Percentiles rank a stretch among this genome's conserved stretches.
Evolutionary conservation across 371 early-diverging fungal species (phyloP).

Genomic region (Apophysomyces sp.): DNA sequence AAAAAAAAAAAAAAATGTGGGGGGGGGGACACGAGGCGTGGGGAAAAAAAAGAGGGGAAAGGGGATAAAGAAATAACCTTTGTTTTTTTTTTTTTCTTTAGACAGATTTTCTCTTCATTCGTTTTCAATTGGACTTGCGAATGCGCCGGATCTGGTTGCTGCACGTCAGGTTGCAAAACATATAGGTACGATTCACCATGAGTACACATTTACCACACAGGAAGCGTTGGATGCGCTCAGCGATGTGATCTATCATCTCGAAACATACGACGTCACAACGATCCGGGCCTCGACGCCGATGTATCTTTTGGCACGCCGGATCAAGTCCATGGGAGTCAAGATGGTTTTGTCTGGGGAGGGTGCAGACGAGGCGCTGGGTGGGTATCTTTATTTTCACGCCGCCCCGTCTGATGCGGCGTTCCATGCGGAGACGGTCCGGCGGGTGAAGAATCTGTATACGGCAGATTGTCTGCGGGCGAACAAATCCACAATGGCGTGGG

Average conservation of each 20-base stretch:
- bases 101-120: constrained; percentile 76
- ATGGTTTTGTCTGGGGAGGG: constrained; percentile 98
- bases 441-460: constrained; percentile 94
- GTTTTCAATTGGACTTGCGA: constrained; percentile 93
- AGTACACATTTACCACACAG: constrained; percentile 91
- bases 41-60: not conserved
- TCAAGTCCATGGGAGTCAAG: constrained; percentile 97
- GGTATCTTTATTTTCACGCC: constrained; percentile 95
- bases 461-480: constrained; percentile 96
- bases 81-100: not conserved
- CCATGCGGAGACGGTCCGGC: constrained; percentile 84
- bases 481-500: constrained; percentile 99
- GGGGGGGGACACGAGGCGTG: too few species aligned
- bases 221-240: constrained; percentile 94
- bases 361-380: constrained; percentile 95
- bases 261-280: constrained; percentile 99
- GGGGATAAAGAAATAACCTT: not conserved
- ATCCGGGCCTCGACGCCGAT: constrained; percentile 96
- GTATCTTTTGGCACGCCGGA: constrained; percentile 93
- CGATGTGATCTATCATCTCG: constrained; percentile 95
- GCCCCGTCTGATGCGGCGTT: constrained; percentile 84
- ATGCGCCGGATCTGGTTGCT: constrained; percentile 92
- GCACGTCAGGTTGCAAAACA: constrained; percentile 89
- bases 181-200: constrained; percentile 90
- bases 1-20: too few species aligned